These are phyloP conservation scores for Ilyonectria sp. DNA, from an alignment of 2,329 filamentous ascomycete species.

Conservation along the genomic window DNA sequence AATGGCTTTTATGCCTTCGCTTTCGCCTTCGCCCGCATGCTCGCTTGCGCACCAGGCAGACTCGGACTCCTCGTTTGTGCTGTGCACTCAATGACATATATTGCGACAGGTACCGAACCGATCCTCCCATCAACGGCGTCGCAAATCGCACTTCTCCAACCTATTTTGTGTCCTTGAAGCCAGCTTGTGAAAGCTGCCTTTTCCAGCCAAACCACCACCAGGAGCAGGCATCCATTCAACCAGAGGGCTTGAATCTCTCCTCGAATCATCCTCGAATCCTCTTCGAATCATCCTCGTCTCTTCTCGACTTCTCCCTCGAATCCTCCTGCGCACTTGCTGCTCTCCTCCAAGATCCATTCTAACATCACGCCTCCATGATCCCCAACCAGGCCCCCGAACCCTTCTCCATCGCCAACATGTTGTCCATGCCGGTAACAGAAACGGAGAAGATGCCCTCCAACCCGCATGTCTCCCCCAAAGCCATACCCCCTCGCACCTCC, in stretches of 20 bases:
- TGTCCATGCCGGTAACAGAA: slow-evolving; percentile 43
- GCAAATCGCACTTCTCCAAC: slow-evolving; percentile 6
- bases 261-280: not conserved
- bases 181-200: slow-evolving; percentile 29
- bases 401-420: slow-evolving; percentile 41
- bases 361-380: slow-evolving; percentile 38
- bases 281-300: not conserved
- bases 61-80: slow-evolving; percentile 7
- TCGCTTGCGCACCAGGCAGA: slow-evolving; percentile 9
- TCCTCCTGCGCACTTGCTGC: not conserved
- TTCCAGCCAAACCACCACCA: not conserved
- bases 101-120: slow-evolving; percentile 13
- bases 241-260: not conserved
- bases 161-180: slow-evolving; percentile 20
- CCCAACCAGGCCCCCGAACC: slow-evolving; percentile 38
- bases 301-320: not conserved
- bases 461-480: slow-evolving; percentile 66
- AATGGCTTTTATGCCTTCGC: slow-evolving; percentile 16
- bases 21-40: slow-evolving; percentile 1
- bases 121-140: not conserved
- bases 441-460: slow-evolving; percentile 44
- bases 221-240: slow-evolving; percentile 25
- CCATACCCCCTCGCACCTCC: slow-evolving; percentile 82
- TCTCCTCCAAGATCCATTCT: not conserved
- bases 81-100: slow-evolving; percentile 18